phyloP scores from a whole-genome alignment of 371 early-diverging fungal genomes.

The Haplosporangium sp. region DNA sequence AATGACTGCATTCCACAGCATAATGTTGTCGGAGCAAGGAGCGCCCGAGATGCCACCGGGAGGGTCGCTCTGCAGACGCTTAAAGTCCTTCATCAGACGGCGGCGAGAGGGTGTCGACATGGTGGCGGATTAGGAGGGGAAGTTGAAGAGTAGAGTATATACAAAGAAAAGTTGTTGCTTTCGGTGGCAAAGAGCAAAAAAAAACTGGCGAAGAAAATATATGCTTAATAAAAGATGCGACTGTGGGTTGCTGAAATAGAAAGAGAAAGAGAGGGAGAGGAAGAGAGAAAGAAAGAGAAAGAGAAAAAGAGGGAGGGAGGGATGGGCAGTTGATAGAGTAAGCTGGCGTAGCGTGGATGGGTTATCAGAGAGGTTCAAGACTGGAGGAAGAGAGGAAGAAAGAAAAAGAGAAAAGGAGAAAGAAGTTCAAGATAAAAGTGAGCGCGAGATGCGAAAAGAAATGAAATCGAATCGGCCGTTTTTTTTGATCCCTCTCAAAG shows the following conservation, averaged over 20 bases:
- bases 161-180: too few species aligned
- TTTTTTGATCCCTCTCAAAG: slow-evolving; percentile 1
- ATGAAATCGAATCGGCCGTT: not conserved
- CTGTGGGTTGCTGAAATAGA: too few species aligned
- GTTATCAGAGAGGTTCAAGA: not conserved
- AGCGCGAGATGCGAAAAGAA: slow-evolving; percentile 6
- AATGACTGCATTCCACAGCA: slow-evolving; percentile 98
- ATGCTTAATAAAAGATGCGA: too few species aligned
- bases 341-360: too few species aligned
- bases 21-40: slow-evolving; percentile 95
- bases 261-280: slow-evolving; percentile 2
- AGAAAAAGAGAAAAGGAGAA: slow-evolving; percentile 1
- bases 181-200: too few species aligned
- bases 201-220: too few species aligned
- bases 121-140: too few species aligned
- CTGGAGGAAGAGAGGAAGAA: not conserved
- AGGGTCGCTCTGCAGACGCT: slow-evolving; percentile 94
- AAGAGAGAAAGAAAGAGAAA: slow-evolving; percentile 1
- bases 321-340: too few species aligned
- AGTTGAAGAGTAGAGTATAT: too few species aligned
- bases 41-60: slow-evolving; percentile 92
- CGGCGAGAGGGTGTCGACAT: slow-evolving; percentile 93
- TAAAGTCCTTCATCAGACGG: slow-evolving; percentile 96
- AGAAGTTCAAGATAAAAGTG: slow-evolving; percentile 1
- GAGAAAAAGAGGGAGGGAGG: not conserved